Evolutionary conservation across 257 asterid genomes (phyloP).

Genomic region (Solanum chiquidenum): DNA sequence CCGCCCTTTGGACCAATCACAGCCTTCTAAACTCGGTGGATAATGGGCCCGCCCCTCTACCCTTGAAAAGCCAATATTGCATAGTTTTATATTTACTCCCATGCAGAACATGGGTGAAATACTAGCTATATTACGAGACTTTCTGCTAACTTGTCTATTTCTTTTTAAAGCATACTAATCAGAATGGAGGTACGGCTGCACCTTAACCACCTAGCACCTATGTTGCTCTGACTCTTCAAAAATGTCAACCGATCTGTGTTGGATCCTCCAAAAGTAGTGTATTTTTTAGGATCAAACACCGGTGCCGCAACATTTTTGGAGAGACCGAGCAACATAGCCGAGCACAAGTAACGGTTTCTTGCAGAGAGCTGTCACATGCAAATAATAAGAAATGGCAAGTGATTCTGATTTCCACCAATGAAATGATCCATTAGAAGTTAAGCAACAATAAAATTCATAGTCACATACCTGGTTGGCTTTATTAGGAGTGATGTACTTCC

Average conservation of each 20-base stretch:
- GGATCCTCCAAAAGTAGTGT: not conserved
- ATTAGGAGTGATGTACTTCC: conserved; percentile 6
- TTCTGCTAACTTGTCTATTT: not conserved
- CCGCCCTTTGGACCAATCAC: no score
- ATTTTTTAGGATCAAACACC: not conserved
- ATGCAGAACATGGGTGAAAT: not conserved
- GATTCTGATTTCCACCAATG: not conserved
- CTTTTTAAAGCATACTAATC: not conserved
- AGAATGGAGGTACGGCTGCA: not conserved
- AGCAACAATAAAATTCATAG: not conserved
- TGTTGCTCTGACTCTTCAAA: not conserved
- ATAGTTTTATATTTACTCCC: not conserved
- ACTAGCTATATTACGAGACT: not conserved
- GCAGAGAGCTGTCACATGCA: not conserved
- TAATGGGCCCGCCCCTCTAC: no score
- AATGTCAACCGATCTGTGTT: not conserved
- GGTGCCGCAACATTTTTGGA: not conserved
- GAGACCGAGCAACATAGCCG: not conserved
- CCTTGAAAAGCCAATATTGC: not conserved
- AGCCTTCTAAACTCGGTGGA: no score
- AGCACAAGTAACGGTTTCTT: not conserved
- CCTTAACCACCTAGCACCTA: not conserved
- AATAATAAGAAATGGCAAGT: not conserved
- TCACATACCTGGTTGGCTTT: conserved; percentile 51
- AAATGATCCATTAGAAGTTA: not conserved